phyloP scores from a whole-genome alignment of 257 asterid genomes.

The Jaltomata sinuosa region DNA sequence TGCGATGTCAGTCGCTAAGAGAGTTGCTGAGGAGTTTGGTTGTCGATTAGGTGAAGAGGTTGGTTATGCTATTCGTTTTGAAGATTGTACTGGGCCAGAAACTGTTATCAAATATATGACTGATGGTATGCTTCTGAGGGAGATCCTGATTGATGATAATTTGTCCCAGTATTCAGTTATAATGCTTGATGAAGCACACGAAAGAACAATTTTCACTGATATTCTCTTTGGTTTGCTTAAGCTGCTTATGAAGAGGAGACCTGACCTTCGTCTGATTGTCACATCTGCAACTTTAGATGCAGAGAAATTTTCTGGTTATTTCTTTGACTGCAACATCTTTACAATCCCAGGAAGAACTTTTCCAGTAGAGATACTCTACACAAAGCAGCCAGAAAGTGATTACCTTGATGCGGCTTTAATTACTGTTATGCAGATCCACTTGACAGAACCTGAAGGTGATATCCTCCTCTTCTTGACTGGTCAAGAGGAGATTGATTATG shows the following conservation, averaged over 20 bases:
- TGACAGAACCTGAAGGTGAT: conserved; percentile 94
- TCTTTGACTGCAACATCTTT: conserved; percentile 83
- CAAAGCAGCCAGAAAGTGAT: not conserved
- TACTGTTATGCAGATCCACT: conserved; percentile 24
- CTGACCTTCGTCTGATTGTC: conserved; percentile 67
- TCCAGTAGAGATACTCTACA: conserved; percentile 51
- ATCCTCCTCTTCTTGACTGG: conserved; percentile 81
- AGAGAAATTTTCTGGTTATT: conserved; percentile 81
- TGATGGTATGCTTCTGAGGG: conserved; percentile 39
- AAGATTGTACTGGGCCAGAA: conserved; percentile 93
- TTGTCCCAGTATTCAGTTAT: conserved; percentile 79
- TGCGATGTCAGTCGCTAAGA: conserved; percentile 75
- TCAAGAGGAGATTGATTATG: conserved; percentile 90
- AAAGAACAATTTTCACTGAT: conserved; percentile 77
- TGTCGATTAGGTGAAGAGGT: conserved; percentile 92
- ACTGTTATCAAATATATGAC: conserved; percentile 73
- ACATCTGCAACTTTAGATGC: conserved; percentile 43
- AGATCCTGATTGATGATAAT: conserved; percentile 70
- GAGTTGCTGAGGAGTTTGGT: conserved; percentile 90
- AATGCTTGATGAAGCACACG: conserved; percentile 93
- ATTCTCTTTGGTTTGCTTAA: conserved; percentile 39
- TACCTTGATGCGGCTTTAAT: not conserved
- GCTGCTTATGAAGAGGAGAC: conserved; percentile 53
- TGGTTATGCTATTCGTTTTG: conserved; percentile 84
- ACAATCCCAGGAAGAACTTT: conserved; percentile 91